Conservation (phyloP, 495 filamentous ascomycete genomes). For the Saxophila tyrrhenica region DNA sequence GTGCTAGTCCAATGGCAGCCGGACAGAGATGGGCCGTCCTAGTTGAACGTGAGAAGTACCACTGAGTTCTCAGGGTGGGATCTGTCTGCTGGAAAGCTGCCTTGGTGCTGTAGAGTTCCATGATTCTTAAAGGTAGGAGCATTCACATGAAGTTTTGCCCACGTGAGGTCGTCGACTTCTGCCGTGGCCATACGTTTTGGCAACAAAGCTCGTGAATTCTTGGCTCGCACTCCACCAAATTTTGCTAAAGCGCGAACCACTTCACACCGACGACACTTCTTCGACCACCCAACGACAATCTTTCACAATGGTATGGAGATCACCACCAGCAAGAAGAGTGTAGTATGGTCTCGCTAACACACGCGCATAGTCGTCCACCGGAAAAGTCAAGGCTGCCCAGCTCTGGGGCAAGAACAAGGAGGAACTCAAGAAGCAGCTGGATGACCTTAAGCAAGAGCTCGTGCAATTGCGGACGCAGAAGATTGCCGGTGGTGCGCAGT, state of each 20-base stretch:
- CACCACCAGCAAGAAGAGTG: neutral
- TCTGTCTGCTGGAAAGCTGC: too few species aligned
- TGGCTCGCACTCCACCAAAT: neutral
- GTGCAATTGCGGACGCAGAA: slow-evolving; percentile 91
- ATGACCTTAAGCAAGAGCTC: slow-evolving; percentile 75
- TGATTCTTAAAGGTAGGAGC: too few species aligned
- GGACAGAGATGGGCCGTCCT: too few species aligned
- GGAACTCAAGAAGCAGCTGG: slow-evolving; percentile 74
- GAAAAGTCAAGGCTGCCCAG: slow-evolving; percentile 86
- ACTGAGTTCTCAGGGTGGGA: too few species aligned
- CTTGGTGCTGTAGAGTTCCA: too few species aligned
- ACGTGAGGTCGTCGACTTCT: too few species aligned
- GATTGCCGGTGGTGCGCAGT: slow-evolving; percentile 80
- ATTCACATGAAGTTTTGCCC: too few species aligned
- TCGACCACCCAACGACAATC: neutral
- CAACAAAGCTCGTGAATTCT: neutral
- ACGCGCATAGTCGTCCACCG: slow-evolving; percentile 51
- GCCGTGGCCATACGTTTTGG: neutral
- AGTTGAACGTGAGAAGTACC: too few species aligned
- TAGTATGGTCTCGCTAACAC: slow-evolving; percentile 3
- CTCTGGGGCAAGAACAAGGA: slow-evolving; percentile 99
- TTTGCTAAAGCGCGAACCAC: too few species aligned
- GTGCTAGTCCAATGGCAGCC: too few species aligned
- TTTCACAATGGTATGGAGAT: slow-evolving; percentile 10
- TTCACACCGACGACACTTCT: slow-evolving; percentile 1